Evolutionary conservation across 139 green algal species (phyloP), one percentile per base, ranked within the genome.

Genomic region (Ettlia oleoabundans): DNA sequence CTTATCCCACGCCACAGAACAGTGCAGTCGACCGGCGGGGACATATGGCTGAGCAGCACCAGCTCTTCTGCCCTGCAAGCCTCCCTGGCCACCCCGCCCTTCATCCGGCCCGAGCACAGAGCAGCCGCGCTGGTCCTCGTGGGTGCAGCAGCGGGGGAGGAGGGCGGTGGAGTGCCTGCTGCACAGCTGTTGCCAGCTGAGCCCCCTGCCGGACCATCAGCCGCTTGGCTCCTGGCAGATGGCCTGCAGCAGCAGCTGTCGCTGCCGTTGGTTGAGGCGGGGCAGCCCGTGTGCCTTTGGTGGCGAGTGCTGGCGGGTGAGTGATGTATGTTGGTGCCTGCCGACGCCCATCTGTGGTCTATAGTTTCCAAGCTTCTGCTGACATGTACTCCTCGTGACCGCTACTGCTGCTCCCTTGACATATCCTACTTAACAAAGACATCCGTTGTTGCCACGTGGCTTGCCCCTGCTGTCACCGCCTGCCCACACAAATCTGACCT

Each of bases 251-350:
- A 83, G 42, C 42, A 62, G 41, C 51, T 78, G 40, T 52, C 74
- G 58, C 79, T 90, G 79, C 86, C 86, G 3, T 19, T 35, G 13
- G 83, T 85, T 51, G 51, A 72, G 18, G 67, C 53, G 21, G 62
- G 37, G n/a, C 51, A 42, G 37, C 66, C 41, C 2, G 22, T 68
- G 40, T 26, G 70, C 30, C 33, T 86, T 21, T 90, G 86, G 86
- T 65, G 86, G 38, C 65, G 74, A 1, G 83, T 90, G 10, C 53
- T 61, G 37, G 66, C 83, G 82, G 86, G 86, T 90, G 80, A 1
- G 30, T 19, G n/a, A 4, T n/a, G 22, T 24, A 13, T 7, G n/a
- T n/a, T n/a, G n/a, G n/a, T n/a, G n/a, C n/a, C n/a, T n/a, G n/a
- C n/a, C n/a, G n/a, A n/a, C n/a, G n/a, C n/a, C n/a, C n/a, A n/a